Evolutionary conservation across 495 filamentous ascomycete species (phyloP), one percentile per base, ranked within the genome.

Genomic region (Cenococcum geophilum): DNA sequence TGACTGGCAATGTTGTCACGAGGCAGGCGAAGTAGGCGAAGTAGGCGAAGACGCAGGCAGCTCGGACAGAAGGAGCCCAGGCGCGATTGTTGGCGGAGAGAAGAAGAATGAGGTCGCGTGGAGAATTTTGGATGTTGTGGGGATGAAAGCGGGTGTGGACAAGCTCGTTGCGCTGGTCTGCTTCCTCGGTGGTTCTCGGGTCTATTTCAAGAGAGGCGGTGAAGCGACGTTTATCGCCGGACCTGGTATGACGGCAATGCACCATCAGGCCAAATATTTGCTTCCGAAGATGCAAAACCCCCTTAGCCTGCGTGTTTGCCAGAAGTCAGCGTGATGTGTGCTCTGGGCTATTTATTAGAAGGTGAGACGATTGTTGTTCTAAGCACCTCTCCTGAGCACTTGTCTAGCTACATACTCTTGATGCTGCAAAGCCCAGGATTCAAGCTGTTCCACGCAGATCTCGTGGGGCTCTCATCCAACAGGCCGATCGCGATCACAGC

Each of bases 121-220:
- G 18, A 45, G 40, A 45, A 45, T 14, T 45, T 45, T 45, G 40
- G 40, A 45, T 32, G 40, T 45, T 45, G 40, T 45, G 40, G 40
- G 40, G 40, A 45, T 14, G 18, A 18, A 14, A 18, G 40, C 40
- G 40, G 40, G 40, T 18, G 11, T 45, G 18, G 11, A 45, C 14
- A 45, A 45, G 40, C 40, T 45, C 18, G 36, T n/a, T n/a, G 27
- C 27, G 27, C 27, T 32, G 27, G 27, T 32, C 27, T 32, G 27
- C 27, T 45, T 45, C 40, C 40, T 45, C 40, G 40, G 40, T 45
- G 40, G 14, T 45, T 45, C 18, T 45, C 40, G 40, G 40, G 14
- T 10, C 18, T 16, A 16, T 45, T 18, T 45, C 40, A 45, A 45
- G 40, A 45, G 40, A 16, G 12, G 40, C 40, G 40, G 40, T 45